Conservation (phyloP, 495 filamentous ascomycete species). For the Lasiosphaeria hispida region DNA sequence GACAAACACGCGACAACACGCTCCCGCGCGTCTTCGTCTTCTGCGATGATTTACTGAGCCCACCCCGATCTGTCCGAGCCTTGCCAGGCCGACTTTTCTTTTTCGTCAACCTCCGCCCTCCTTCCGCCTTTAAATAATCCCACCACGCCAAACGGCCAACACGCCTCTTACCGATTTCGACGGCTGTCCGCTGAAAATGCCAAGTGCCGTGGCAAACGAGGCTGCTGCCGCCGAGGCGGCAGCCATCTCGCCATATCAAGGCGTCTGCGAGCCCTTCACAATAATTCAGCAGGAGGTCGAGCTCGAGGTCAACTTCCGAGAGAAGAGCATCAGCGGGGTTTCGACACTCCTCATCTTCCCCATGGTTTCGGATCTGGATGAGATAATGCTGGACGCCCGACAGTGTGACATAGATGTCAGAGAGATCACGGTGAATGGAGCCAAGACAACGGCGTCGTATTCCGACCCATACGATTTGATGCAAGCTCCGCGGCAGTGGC, state of each 20-base stretch:
- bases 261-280: constrained; percentile 33
- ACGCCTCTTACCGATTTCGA: too few species aligned
- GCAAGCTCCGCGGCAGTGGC: constrained; percentile 55
- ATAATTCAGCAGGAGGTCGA: constrained; percentile 82
- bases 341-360: constrained; percentile 78
- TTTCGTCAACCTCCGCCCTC: neutral
- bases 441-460: constrained; percentile 60
- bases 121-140: neutral
- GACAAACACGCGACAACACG: too few species aligned
- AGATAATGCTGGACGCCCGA: constrained; percentile 78
- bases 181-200: neutral
- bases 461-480: constrained; percentile 69
- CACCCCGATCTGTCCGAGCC: constrained; percentile 16
- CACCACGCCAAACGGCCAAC: neutral
- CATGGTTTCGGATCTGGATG: constrained; percentile 59
- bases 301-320: constrained; percentile 80
- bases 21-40: neutral
- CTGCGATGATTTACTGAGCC: constrained; percentile 22
- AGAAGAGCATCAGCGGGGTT: constrained; percentile 70
- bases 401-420: constrained; percentile 70
- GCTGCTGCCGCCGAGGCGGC: neutral
- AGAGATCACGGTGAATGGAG: constrained; percentile 68
- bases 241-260: neutral
- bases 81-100: constrained; percentile 16
- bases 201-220: neutral